Evolutionary conservation across 495 filamentous ascomycete species (phyloP).

Genomic region (Pseudoneurospora amorphoporcata): DNA sequence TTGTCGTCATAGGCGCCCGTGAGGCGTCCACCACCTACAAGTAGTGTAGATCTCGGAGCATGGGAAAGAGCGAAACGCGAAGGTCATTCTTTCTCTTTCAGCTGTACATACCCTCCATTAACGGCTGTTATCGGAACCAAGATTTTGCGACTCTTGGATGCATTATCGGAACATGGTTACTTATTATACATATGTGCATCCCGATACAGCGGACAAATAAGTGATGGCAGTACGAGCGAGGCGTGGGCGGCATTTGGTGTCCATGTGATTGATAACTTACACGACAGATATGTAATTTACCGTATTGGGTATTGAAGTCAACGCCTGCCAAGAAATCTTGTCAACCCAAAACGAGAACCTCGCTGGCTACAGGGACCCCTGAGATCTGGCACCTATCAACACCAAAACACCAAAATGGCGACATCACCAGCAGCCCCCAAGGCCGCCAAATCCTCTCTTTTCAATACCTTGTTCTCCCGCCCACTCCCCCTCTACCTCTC

Average conservation of each 20-base stretch:
- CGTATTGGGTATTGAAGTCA: background rate
- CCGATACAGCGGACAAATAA: background rate
- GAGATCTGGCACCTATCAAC: background rate
- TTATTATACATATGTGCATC: background rate
- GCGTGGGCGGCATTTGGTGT: background rate
- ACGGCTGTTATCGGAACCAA: background rate
- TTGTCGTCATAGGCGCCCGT: background rate
- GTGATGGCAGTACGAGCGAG: background rate
- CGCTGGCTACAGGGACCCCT: background rate
- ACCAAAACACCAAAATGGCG: background rate
- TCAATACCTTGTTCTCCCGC: constrained; percentile 25
- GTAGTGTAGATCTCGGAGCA: background rate
- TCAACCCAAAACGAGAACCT: background rate
- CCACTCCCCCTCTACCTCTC: constrained; percentile 51
- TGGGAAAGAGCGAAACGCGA: background rate
- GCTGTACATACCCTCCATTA: background rate
- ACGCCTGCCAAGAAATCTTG: background rate
- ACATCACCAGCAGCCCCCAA: background rate
- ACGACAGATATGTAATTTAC: background rate
- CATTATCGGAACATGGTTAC: background rate
- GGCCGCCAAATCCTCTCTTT: constrained; percentile 9
- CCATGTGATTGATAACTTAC: background rate
- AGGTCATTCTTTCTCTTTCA: background rate
- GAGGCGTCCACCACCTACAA: background rate
- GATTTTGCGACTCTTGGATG: background rate